phyloP scores from a whole-genome alignment of 2,329 filamentous ascomycete genomes.

The Ceratocystis diversiconidia region DNA sequence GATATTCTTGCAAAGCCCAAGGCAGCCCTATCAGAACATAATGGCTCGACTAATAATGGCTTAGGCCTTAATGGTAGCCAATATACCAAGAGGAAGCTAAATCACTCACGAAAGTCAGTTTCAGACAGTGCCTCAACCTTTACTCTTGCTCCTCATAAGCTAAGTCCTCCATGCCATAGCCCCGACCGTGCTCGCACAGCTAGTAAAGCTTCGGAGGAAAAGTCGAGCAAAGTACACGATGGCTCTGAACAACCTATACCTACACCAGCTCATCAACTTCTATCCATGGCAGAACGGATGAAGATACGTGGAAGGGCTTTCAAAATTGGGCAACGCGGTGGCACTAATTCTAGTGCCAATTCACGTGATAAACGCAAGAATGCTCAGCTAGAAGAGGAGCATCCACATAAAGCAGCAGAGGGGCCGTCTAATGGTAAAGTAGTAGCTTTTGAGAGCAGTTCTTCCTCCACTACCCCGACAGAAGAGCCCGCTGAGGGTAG shows the following conservation, averaged over 20 bases:
- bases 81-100: not conserved
- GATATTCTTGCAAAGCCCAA: not conserved
- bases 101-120: not conserved
- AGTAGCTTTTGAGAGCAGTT: not conserved
- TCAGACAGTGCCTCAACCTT: not conserved
- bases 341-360: not conserved
- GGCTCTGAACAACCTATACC: not conserved
- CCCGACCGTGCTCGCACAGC: not conserved
- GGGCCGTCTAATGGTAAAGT: not conserved
- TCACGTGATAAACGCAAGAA: not conserved
- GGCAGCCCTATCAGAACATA: not conserved
- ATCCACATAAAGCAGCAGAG: not conserved
- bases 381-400: not conserved
- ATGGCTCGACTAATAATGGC: not conserved
- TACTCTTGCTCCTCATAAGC: not conserved
- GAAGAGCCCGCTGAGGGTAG: not conserved
- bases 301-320: conserved; percentile 39
- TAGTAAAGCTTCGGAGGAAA: not conserved
- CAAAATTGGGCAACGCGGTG: conserved; percentile 30
- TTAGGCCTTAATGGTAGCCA: not conserved
- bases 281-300: conserved; percentile 46
- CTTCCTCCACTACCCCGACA: not conserved
- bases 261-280: conserved; percentile 24
- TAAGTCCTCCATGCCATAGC: not conserved
- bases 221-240: conserved; percentile 20